phyloP scores from a whole-genome alignment of 176 grass and related monocot genomes.

The Oryza nivara region DNA sequence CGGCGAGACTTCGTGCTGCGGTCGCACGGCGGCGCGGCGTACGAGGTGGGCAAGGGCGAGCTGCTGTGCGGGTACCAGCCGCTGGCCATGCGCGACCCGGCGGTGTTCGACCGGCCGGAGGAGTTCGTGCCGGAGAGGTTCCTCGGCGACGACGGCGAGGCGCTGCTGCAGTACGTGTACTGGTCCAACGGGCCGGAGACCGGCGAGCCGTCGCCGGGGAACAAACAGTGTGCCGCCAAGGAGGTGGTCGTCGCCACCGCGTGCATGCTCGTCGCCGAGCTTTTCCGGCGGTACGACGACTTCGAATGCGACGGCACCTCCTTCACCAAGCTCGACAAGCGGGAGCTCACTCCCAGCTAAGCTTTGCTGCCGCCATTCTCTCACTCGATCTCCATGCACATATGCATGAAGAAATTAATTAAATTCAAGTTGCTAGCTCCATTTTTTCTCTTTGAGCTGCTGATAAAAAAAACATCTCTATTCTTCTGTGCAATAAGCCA shows the following conservation, averaged over 20 bases:
- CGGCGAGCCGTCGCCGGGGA: conserved; percentile 35
- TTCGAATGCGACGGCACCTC: conserved; percentile 45
- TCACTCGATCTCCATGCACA: neutral
- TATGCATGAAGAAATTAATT: neutral
- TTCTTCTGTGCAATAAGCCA: no score
- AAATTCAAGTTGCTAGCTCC: neutral
- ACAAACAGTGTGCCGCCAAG: conserved; percentile 97
- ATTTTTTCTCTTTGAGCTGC: neutral
- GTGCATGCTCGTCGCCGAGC: conserved; percentile 80
- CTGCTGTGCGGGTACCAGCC: conserved; percentile 91
- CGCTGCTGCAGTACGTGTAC: conserved; percentile 67
- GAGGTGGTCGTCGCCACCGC: conserved; percentile 79
- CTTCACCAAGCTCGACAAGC: conserved; percentile 66
- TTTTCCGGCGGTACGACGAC: conserved; percentile 74
- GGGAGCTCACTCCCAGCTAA: neutral
- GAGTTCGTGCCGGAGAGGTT: conserved; percentile 69
- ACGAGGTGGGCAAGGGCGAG: conserved; percentile 59
- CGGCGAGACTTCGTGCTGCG: conserved; percentile 67
- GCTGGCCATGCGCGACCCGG: conserved; percentile 75
- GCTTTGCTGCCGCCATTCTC: no score
- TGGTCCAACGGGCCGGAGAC: conserved; percentile 93
- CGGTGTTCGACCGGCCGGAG: conserved; percentile 74
- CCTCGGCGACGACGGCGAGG: conserved; percentile 52
- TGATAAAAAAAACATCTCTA: neutral
- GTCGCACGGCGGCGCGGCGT: conserved; percentile 54